Percentiles rank a stretch among this genome's conserved stretches.
These are phyloP conservation scores for Salvia rosmarinus DNA, from an alignment of 257 asterid species.

Conservation along the genomic window DNA sequence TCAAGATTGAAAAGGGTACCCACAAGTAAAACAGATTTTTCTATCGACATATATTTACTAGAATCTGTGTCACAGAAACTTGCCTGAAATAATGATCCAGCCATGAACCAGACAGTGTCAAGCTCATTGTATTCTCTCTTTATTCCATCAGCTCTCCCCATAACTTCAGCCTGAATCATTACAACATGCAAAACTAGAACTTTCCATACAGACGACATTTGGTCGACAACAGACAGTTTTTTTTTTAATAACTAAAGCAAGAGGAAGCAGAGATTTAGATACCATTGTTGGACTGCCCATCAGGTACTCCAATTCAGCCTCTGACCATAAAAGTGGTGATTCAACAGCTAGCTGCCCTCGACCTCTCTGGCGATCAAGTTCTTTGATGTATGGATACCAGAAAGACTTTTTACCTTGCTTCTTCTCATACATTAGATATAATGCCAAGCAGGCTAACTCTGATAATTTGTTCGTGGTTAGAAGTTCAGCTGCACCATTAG, in stretches of 20 bases:
- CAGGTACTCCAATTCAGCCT: conserved; percentile 77
- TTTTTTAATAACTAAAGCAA: conserved; percentile 33
- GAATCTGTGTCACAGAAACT: neutral
- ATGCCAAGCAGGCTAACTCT: conserved; percentile 94
- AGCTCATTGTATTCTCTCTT: conserved; percentile 94
- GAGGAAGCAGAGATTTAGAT: conserved; percentile 21
- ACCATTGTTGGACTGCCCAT: conserved; percentile 98
- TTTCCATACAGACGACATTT: neutral
- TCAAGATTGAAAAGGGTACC: conserved; percentile 18
- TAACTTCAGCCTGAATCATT: conserved; percentile 68
- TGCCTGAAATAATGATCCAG: conserved; percentile 95
- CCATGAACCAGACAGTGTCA: conserved; percentile 99
- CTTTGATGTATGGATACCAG: conserved; percentile 93
- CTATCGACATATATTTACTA: neutral
- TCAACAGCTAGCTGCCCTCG: conserved; percentile 99
- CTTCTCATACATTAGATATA: conserved; percentile 98
- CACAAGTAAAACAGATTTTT: neutral
- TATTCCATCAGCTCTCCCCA: conserved; percentile 89
- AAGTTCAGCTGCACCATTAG: conserved; percentile 81
- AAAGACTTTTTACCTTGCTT: conserved; percentile 91
- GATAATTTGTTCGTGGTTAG: conserved; percentile 93
- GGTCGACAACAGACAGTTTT: neutral
- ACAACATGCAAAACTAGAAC: conserved; percentile 32
- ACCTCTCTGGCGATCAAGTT: conserved; percentile 95
- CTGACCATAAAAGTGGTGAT: conserved; percentile 97